phyloP scores from a whole-genome alignment of 148 eudicot genomes.

The Limonium bicolor region DNA sequence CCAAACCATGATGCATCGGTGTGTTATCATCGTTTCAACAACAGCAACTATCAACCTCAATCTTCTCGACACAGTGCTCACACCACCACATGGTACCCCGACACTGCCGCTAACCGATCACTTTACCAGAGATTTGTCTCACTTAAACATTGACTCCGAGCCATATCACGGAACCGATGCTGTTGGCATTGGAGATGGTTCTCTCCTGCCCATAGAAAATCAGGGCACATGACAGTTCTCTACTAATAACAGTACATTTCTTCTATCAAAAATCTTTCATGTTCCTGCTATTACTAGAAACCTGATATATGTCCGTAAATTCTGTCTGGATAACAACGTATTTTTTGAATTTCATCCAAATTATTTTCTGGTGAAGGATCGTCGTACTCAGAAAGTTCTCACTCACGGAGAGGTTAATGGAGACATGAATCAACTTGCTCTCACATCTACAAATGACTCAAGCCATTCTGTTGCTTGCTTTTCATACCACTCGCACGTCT shows the following conservation, averaged over 20 bases:
- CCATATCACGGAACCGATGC: not conserved
- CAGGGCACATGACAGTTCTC: not conserved
- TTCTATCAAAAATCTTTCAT: not conserved
- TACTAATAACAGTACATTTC: not conserved
- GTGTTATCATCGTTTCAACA: not conserved
- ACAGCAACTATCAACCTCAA: not conserved
- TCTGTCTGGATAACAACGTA: not conserved
- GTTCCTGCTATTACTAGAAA: not conserved
- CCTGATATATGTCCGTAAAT: no score
- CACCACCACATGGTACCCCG: not conserved
- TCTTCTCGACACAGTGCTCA: not conserved
- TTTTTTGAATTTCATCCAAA: not conserved
- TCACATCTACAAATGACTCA: not conserved
- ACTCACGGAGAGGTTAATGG: not conserved
- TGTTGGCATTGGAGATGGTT: not conserved
- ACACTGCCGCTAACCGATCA: not conserved
- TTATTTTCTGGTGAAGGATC: not conserved
- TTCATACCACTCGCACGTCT: not conserved
- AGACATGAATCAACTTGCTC: not conserved
- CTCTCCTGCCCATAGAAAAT: not conserved
- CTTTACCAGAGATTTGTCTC: not conserved
- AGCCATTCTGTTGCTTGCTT: not conserved
- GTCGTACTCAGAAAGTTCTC: not conserved
- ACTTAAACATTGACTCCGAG: not conserved
- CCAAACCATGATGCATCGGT: not conserved